phyloP scores from a whole-genome alignment of 2,329 filamentous ascomycete species.

The Penicillium sp. region DNA sequence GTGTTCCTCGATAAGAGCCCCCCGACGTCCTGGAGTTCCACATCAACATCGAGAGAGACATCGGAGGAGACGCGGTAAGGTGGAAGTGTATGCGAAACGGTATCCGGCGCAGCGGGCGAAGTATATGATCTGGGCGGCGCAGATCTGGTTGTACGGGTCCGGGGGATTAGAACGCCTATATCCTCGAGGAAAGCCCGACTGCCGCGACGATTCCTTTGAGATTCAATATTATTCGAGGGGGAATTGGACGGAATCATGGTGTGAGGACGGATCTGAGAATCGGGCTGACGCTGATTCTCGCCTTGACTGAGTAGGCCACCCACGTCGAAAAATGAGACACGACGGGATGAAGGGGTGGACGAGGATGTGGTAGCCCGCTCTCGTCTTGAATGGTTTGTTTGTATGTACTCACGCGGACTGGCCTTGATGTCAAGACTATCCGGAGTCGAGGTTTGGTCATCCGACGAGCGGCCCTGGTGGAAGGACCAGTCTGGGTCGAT shows the following conservation, averaged over 20 bases:
- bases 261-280: constrained; percentile 8
- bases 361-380: constrained; percentile 43
- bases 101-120: neutral
- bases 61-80: constrained; percentile 27
- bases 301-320: constrained; percentile 70
- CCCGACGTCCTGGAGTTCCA: constrained; percentile 49
- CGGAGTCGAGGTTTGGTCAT: constrained; percentile 32
- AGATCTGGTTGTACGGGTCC: constrained; percentile 4
- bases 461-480: constrained; percentile 22
- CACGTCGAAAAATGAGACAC: constrained; percentile 83
- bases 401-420: constrained; percentile 40
- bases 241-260: constrained; percentile 9
- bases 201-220: constrained; percentile 19
- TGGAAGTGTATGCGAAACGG: constrained; percentile 16
- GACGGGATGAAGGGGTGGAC: constrained; percentile 53
- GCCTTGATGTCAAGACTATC: constrained; percentile 39
- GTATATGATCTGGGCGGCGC: constrained; percentile 1
- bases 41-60: constrained; percentile 26
- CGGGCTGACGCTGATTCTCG: constrained; percentile 1
- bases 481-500: constrained; percentile 42
- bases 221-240: neutral
- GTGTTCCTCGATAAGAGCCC: constrained; percentile 38
- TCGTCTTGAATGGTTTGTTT: constrained; percentile 31
- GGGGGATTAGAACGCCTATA: constrained; percentile 30
- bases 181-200: constrained; percentile 41